These are phyloP conservation scores for Eutypella sp. DNA, from an alignment of 2,329 filamentous ascomycete genomes.

Conservation along the genomic window DNA sequence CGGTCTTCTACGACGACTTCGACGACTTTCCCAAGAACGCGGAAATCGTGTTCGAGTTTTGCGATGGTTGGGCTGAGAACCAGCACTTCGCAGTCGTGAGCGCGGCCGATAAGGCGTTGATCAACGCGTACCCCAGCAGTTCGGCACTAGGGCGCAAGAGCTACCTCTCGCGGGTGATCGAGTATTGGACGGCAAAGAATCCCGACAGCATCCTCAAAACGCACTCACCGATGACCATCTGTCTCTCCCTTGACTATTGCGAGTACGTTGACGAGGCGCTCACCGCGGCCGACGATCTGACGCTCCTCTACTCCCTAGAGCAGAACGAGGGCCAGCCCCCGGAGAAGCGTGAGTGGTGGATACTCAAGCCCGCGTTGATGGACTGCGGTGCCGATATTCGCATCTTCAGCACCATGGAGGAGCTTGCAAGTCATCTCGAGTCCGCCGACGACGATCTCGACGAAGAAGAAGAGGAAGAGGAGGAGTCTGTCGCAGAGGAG, in stretches of 20 bases:
- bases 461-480: constrained; percentile 22
- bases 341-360: constrained; percentile 32
- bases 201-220: constrained; percentile 25
- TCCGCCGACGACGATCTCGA: constrained; percentile 28
- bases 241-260: constrained; percentile 31
- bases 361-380: constrained; percentile 33
- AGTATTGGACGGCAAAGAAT: constrained; percentile 32
- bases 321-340: constrained; percentile 25
- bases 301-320: constrained; percentile 29
- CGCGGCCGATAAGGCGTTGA: constrained; percentile 21
- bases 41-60: constrained; percentile 25
- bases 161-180: constrained; percentile 28
- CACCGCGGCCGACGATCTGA: constrained; percentile 31
- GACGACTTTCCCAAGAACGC: constrained; percentile 21
- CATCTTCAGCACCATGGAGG: constrained; percentile 32
- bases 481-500: constrained; percentile 3
- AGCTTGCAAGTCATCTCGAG: constrained; percentile 30
- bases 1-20: constrained; percentile 24
- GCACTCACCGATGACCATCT: constrained; percentile 28
- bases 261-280: constrained; percentile 35
- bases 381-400: constrained; percentile 34
- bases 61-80: constrained; percentile 31
- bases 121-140: constrained; percentile 36
- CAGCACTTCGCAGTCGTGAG: constrained; percentile 30
- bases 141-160: constrained; percentile 34